Evolutionary conservation across 108 stramenopile genomes (phyloP).

Genomic region (Nitzschia inconspicua): DNA sequence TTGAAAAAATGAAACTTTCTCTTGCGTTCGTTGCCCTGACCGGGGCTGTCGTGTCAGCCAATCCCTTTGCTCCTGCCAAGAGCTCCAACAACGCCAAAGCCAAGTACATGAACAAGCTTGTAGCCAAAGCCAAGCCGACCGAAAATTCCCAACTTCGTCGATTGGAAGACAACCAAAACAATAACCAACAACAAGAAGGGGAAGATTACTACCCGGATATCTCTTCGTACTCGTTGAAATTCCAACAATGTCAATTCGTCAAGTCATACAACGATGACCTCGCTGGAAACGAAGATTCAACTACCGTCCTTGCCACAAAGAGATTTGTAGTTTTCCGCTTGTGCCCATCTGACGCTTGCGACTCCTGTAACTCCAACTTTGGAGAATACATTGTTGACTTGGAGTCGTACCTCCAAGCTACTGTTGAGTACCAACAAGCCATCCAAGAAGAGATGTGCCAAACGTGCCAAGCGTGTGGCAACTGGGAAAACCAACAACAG

Average conservation of each 20-base stretch:
- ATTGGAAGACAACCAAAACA: conserved; percentile 41
- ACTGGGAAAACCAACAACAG: conserved; percentile 17
- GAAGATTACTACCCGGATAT: conserved; percentile 61
- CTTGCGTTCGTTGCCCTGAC: conserved; percentile 18
- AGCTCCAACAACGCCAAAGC: conserved; percentile 44
- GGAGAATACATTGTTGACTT: conserved; percentile 86
- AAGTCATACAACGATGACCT: conserved; percentile 65
- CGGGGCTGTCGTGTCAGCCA: conserved; percentile 35
- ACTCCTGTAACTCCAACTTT: conserved; percentile 74
- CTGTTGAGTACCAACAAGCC: conserved; percentile 64
- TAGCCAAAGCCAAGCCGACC: conserved; percentile 48
- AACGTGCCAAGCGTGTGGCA: conserved; percentile 61
- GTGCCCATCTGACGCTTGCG: conserved; percentile 64
- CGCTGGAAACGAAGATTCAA: conserved; percentile 52
- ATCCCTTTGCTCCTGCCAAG: conserved; percentile 61
- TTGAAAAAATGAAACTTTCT: conserved; percentile 25
- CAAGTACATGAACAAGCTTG: conserved; percentile 51
- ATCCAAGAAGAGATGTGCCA: conserved; percentile 74
- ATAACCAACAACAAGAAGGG: no score
- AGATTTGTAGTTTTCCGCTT: conserved; percentile 85
- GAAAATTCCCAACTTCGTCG: conserved; percentile 44
- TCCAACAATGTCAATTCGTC: conserved; percentile 86
- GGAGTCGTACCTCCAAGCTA: conserved; percentile 70
- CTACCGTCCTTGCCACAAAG: conserved; percentile 63
- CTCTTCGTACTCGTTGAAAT: conserved; percentile 72